Evolutionary conservation across 2,329 filamentous ascomycete species (phyloP), one percentile per base, ranked within the genome.

Genomic region (Ustilaginoidea virens): DNA sequence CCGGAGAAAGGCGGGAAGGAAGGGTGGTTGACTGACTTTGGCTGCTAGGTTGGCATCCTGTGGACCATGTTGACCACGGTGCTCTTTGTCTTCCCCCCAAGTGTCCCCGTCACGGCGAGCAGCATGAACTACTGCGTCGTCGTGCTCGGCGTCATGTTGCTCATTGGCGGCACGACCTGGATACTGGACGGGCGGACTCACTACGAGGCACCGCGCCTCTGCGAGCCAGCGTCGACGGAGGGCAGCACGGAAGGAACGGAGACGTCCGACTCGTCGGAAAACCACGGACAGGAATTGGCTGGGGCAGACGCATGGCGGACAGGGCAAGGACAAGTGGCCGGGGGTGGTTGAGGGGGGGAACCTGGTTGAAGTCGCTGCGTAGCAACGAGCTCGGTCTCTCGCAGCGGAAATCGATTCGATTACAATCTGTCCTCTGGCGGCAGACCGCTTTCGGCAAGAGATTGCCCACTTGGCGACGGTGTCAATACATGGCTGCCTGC

Each of bases 71-170:
- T 83, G n/a, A 83, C 78, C 0, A 82, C 76, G 0, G 69, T 82
- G 1, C 60, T 85, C 1, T 83, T 83, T 51, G 61, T 82, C 13
- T 81, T 83, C 51, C 79, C 79, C 3, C 78, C 79, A 0, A 63
- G 62, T 6, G 44, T 74, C 4, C 75, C 74, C 0, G 73, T 76
- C 2, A 71, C 69, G 0, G 60, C 63, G 0, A 68, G 55, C 39
- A 81, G 69, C 52, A 83, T 83, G 78, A 85, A 65, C 42, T 65
- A 66, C 40, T 58, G 53, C 24, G 44, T 65, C 15, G 61, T 58
- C 8, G 60, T 61, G 0, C 63, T 64, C 38, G 60, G 55, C 2
- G 42, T 65, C 18, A 61, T 65, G 10, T 38, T 66, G 1, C 27
- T 61, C 11, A 61, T 66, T 12, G 47, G 60, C 1, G 46, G 44